Conservation (phyloP, 2,329 filamentous ascomycete species). For the Hymenoscyphus scutula region DNA sequence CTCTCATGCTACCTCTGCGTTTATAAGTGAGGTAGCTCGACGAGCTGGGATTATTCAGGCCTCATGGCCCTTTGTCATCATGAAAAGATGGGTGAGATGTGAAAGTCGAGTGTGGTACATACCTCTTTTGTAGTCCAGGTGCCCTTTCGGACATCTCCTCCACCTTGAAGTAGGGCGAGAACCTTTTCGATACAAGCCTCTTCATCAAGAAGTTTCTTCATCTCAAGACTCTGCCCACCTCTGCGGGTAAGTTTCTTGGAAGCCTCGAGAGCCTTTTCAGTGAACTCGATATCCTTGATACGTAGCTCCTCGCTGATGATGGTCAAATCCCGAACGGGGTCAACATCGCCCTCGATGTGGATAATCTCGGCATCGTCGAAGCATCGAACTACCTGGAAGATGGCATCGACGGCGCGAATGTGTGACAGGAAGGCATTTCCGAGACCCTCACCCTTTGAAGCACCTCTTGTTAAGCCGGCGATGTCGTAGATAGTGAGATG, state of each 20-base stretch:
- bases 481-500: conserved; percentile 99
- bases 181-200: conserved; percentile 92
- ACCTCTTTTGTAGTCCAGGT: conserved; percentile 94
- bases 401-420: conserved; percentile 96
- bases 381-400: conserved; percentile 94
- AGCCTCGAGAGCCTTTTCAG: conserved; percentile 89
- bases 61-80: conserved; percentile 98
- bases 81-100: conserved; percentile 43
- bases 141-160: conserved; percentile 91
- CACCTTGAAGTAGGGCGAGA: conserved; percentile 75
- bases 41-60: conserved; percentile 99
- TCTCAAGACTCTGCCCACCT: conserved; percentile 92
- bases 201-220: conserved; percentile 96
- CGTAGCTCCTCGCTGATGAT: conserved; percentile 97
- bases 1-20: conserved; percentile 88
- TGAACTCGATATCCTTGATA: conserved; percentile 98
- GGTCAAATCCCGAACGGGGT: conserved; percentile 87
- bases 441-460: conserved; percentile 94
- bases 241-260: conserved; percentile 91
- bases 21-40: conserved; percentile 77
- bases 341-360: conserved; percentile 97
- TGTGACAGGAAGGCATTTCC: conserved; percentile 98
- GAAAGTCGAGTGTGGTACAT: conserved; percentile 44
- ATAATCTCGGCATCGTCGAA: conserved; percentile 99
- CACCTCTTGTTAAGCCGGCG: conserved; percentile 90